Evolutionary conservation across 2,329 filamentous ascomycete species (phyloP), one percentile per base, ranked within the genome.

Genomic region (Ustilaginoidea virens): DNA sequence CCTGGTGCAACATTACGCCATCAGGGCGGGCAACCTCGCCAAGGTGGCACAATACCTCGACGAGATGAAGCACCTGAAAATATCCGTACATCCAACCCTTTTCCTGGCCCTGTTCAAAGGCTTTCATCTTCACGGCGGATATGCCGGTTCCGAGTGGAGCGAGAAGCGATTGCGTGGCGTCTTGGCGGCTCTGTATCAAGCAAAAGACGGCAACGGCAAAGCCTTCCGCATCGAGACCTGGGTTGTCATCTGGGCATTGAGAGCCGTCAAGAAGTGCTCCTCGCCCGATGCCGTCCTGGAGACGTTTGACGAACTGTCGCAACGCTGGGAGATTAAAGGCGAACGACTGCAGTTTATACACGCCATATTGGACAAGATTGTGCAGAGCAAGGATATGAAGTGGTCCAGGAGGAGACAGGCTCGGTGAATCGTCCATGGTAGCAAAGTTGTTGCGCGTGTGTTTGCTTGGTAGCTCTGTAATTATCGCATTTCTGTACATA

Each of bases 91-190:
- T 35, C 79, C 78, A 5, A 68, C 77, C 33, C 68, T 92, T 15
- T 94, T 87, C 44, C 60, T 90, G 21, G 66, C 78, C 6, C 60
- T 96, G 4, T 80, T 96, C 54, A 77, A 82, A 42, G 85, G 80
- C 0, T 98, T 96, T 46, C 63, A 66, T 18, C 51, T 58, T 3
- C 76, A 93, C 44, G 87, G 86, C 8, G 74, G 72, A 16, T 46
- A 60, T 15, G 59, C 37, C 1, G 52, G 74, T 37, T 74, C 74
- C 0, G 63, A 70, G 9, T 98, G 90, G 87, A 82, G 71, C 17
- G 57, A 61, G 17, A 53, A 66, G 38, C 66, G 73, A n/a, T 65
- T 96, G 3, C 64, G 76, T 24, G 63, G 60, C 23, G 69, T 83
- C 8, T 79, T 80, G 63, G 49, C 60, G 7, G 68, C 77, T 1